Conservation (phyloP, 352 stramenopile genomes). For the Thraustochytrium sp. region DNA sequence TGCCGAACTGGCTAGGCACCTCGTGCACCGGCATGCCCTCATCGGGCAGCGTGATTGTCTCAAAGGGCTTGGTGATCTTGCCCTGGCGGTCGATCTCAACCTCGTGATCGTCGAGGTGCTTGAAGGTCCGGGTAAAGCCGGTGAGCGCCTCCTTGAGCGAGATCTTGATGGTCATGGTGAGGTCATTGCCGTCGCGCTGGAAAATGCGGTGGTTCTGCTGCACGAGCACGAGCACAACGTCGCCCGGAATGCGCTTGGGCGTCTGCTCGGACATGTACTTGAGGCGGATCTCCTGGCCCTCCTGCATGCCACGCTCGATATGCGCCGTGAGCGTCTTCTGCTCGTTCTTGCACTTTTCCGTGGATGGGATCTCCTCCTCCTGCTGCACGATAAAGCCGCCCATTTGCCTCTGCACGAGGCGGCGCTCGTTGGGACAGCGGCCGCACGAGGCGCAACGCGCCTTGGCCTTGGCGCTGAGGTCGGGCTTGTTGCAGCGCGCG, state of each 20-base stretch:
- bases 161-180: slow-evolving; percentile 91
- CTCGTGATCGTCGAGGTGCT: slow-evolving; percentile 82
- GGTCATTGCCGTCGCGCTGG: slow-evolving; percentile 83
- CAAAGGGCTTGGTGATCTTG: slow-evolving; percentile 76
- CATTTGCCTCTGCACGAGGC: slow-evolving; percentile 56
- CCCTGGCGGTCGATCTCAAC: slow-evolving; percentile 77
- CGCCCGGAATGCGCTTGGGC: slow-evolving; percentile 77
- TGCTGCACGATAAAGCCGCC: slow-evolving; percentile 54
- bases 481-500: slow-evolving; percentile 77
- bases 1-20: slow-evolving; percentile 73
- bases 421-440: slow-evolving; percentile 82
- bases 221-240: slow-evolving; percentile 82
- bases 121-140: slow-evolving; percentile 81
- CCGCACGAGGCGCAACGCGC: slow-evolving; percentile 78
- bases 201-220: slow-evolving; percentile 76
- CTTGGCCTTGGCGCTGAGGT: slow-evolving; percentile 59
- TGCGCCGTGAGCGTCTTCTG: slow-evolving; percentile 92
- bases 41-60: slow-evolving; percentile 73
- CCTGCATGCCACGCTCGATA: slow-evolving; percentile 83
- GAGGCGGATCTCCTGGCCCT: slow-evolving; percentile 85
- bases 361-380: slow-evolving; percentile 54
- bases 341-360: slow-evolving; percentile 72
- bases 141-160: slow-evolving; percentile 87
- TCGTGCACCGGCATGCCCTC: slow-evolving; percentile 92
- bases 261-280: slow-evolving; percentile 79